Percentiles rank a stretch among this genome's conserved stretches.
phyloP scores from a whole-genome alignment of 768 basidiomycete genomes.

The Amanita phalloides region DNA sequence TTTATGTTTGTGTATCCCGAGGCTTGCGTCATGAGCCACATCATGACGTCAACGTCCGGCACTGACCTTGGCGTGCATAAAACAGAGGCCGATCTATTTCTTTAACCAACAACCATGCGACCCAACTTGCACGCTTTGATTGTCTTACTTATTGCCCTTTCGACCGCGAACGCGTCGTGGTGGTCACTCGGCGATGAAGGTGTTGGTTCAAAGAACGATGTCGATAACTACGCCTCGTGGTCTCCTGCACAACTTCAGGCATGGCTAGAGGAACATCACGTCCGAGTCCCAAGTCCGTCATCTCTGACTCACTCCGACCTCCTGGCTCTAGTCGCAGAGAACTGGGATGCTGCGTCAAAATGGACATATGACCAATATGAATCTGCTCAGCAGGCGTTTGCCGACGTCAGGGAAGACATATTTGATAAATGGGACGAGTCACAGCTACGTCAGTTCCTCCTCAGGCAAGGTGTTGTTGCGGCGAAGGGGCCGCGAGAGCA shows the following conservation, averaged over 20 bases:
- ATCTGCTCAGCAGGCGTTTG: constrained; percentile 52
- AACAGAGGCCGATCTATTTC: neutral
- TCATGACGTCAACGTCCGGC: constrained; percentile 12
- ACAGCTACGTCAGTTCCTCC: constrained; percentile 68
- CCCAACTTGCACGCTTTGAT: neutral
- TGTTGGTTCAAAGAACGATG: constrained; percentile 19
- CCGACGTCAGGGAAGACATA: constrained; percentile 42
- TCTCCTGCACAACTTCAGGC: constrained; percentile 48
- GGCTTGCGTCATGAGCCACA: constrained; percentile 10
- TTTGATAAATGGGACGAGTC: constrained; percentile 85
- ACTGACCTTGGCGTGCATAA: constrained; percentile 3
- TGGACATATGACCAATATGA: constrained; percentile 61
- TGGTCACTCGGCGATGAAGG: constrained; percentile 21
- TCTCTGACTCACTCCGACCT: constrained; percentile 29
- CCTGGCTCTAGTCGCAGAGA: constrained; percentile 39
- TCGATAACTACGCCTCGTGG: constrained; percentile 40
- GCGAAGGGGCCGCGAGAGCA: constrained; percentile 75
- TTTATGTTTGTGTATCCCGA: neutral
- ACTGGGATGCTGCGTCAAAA: constrained; percentile 42
- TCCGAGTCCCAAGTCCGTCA: constrained; percentile 38
- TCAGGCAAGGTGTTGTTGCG: constrained; percentile 79
- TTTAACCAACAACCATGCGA: neutral
- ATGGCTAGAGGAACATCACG: constrained; percentile 62
- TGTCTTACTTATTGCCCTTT: constrained; percentile 8
- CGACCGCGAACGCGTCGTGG: constrained; percentile 40